These are phyloP conservation scores for Clonostachys sp. DNA, from an alignment of 2,329 filamentous ascomycete genomes.

Conservation along the genomic window DNA sequence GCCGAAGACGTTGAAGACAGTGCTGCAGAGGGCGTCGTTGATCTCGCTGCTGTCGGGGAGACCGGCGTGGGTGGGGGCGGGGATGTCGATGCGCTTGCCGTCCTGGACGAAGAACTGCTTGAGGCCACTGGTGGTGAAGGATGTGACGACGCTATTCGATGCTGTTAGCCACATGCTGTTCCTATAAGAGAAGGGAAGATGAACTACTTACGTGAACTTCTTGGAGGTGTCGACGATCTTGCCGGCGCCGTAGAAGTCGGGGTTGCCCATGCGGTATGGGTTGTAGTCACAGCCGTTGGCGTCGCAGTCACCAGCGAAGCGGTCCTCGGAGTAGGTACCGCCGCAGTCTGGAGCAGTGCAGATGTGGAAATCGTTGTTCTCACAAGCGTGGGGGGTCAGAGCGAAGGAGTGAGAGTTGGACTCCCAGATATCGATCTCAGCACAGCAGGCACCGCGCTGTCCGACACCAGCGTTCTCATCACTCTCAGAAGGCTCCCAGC, in stretches of 20 bases:
- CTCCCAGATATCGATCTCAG: constrained; percentile 57
- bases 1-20: constrained; percentile 53
- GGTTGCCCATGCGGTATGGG: constrained; percentile 57
- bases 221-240: constrained; percentile 51
- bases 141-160: constrained; percentile 48
- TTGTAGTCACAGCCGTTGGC: constrained; percentile 64
- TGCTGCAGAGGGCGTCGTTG: constrained; percentile 51
- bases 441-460: constrained; percentile 46
- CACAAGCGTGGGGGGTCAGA: constrained; percentile 14
- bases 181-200: neutral
- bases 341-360: constrained; percentile 32
- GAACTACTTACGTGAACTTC: constrained; percentile 36
- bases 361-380: constrained; percentile 24
- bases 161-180: neutral
- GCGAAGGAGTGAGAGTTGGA: constrained; percentile 53
- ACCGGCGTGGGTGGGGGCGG: constrained; percentile 17
- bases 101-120: constrained; percentile 58
- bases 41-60: constrained; percentile 56
- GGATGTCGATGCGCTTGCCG: constrained; percentile 45
- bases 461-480: constrained; percentile 46
- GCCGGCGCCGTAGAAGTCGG: constrained; percentile 54
- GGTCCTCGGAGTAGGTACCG: constrained; percentile 39
- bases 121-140: constrained; percentile 47
- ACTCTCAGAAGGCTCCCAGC: constrained; percentile 40
- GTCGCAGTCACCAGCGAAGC: constrained; percentile 57